Evolutionary conservation across 768 basidiomycete species (phyloP).

Genomic region (Leccinum variicolor): DNA sequence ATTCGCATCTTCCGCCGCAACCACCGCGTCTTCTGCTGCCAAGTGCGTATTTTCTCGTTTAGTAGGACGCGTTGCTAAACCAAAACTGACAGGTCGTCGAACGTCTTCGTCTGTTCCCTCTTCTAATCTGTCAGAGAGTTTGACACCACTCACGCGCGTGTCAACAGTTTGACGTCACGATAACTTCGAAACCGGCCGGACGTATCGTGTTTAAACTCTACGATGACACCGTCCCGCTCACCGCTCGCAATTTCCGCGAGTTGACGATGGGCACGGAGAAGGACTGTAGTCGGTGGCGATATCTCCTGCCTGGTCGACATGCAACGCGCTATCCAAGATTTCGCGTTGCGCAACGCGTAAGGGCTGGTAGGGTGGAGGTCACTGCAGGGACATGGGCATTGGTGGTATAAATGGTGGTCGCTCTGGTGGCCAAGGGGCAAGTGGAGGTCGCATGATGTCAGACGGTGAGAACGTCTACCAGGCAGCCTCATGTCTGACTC

Average conservation of each 20-base stretch:
- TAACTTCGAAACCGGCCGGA: constrained; percentile 58
- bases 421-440: too few relatives aligned
- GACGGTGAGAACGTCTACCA: too few relatives aligned
- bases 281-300: too few relatives aligned
- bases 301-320: too few relatives aligned
- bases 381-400: too few relatives aligned
- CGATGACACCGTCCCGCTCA: constrained; percentile 80
- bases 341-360: too few relatives aligned
- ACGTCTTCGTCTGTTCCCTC: constrained; percentile 31
- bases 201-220: constrained; percentile 81
- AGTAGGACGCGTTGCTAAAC: constrained; percentile 1
- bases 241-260: constrained; percentile 77
- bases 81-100: constrained; percentile 10
- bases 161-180: constrained; percentile 59
- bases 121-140: not conserved
- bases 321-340: too few relatives aligned
- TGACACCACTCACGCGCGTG: not conserved
- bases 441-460: too few relatives aligned
- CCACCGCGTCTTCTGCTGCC: constrained; percentile 11
- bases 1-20: constrained; percentile 48
- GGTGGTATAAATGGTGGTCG: too few relatives aligned
- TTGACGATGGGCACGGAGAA: constrained; percentile 51
- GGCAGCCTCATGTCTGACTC: too few relatives aligned
- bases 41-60: constrained; percentile 11
- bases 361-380: too few relatives aligned